These are phyloP conservation scores for Stentor coeruleus DNA, from an alignment of 73 alveolate genomes.

Conservation along the genomic window DNA sequence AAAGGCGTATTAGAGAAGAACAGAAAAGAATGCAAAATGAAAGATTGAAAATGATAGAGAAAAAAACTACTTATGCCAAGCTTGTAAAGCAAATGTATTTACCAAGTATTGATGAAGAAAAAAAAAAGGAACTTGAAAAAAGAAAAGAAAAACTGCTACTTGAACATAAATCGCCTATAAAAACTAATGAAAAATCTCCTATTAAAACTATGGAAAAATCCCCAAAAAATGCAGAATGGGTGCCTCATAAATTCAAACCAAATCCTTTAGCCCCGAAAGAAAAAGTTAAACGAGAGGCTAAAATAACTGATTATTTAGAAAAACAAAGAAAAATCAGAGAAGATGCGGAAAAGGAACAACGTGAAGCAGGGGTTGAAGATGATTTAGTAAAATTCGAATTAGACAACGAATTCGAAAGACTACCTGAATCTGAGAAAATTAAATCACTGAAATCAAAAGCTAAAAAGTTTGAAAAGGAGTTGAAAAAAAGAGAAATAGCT, in stretches of 20 bases:
- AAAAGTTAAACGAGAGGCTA: neutral
- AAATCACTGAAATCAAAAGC: too few species aligned
- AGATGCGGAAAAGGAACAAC: neutral
- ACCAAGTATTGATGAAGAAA: neutral
- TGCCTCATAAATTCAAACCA: neutral
- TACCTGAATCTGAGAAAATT: too few species aligned
- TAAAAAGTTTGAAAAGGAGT: too few species aligned
- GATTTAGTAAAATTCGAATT: too few species aligned
- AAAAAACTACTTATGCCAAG: neutral
- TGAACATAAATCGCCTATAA: neutral
- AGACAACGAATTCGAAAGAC: too few species aligned
- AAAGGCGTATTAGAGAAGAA: neutral
- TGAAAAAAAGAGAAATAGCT: too few species aligned
- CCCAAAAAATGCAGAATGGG: neutral
- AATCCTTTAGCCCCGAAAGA: neutral
- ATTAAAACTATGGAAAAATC: neutral
- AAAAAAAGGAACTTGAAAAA: neutral
- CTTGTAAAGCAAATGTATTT: slow-evolving; percentile 7
- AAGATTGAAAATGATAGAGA: neutral
- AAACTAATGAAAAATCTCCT: neutral
- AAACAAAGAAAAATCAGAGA: neutral
- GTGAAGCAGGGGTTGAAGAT: too few species aligned
- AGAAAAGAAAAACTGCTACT: neutral
- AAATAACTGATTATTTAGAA: neutral
- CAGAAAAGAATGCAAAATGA: neutral